Conservation (phyloP, 805 yeast genomes). For the Candida berthetii region DNA sequence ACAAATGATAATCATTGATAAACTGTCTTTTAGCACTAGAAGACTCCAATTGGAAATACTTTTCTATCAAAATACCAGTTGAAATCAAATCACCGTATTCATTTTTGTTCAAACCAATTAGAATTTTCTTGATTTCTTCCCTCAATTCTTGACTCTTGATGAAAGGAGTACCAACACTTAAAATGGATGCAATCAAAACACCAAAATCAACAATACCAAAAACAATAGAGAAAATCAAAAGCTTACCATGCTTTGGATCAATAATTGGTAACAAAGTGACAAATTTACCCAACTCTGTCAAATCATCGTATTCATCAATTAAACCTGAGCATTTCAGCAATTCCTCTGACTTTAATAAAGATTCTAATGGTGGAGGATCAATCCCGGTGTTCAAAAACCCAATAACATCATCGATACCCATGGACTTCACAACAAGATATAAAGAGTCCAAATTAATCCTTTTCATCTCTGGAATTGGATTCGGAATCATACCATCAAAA, state of each 20-base stretch:
- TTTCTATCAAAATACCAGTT: constrained; percentile 49
- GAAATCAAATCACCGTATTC: constrained; percentile 77
- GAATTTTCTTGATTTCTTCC: constrained; percentile 49
- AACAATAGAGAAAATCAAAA: constrained; percentile 71
- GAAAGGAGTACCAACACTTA: constrained; percentile 73
- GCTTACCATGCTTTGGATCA: constrained; percentile 80
- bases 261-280: constrained; percentile 75
- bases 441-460: constrained; percentile 80
- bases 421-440: constrained; percentile 77
- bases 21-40: constrained; percentile 27
- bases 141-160: constrained; percentile 54
- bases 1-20: constrained; percentile 55
- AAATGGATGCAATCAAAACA: constrained; percentile 73
- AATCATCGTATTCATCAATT: constrained; percentile 35
- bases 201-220: constrained; percentile 78
- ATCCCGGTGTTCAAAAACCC: constrained; percentile 68
- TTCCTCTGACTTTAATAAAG: constrained; percentile 32
- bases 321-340: constrained; percentile 70
- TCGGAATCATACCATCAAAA: constrained; percentile 52
- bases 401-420: constrained; percentile 74
- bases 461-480: constrained; percentile 86
- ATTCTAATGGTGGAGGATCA: constrained; percentile 62
- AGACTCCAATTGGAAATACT: constrained; percentile 32
- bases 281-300: constrained; percentile 77
- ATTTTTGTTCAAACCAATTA: constrained; percentile 22